A percentile compares a stretch with the other conserved stretches of the same genome.
These are phyloP conservation scores for Aureobasidium mangrovei DNA, from an alignment of 2,329 filamentous ascomycete species.

Conservation along the genomic window DNA sequence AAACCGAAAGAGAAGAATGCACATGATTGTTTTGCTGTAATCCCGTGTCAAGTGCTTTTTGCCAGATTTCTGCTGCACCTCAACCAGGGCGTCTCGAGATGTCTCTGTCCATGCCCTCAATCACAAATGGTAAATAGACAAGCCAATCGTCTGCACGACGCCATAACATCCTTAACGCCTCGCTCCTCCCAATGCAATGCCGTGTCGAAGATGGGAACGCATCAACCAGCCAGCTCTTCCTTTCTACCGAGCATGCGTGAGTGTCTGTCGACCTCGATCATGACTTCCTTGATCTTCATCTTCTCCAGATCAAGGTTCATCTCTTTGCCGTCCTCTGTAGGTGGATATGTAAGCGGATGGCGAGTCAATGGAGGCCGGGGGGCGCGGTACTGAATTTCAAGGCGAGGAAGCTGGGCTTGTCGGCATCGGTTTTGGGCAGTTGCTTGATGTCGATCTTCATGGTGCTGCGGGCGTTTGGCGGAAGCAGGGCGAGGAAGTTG, in stretches of 20 bases:
- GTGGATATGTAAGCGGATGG: constrained; percentile 16
- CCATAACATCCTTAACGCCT: constrained; percentile 5
- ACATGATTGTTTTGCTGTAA: not conserved
- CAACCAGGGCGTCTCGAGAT: too few relatives aligned
- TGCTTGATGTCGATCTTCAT: constrained; percentile 74
- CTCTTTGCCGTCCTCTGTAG: constrained; percentile 81
- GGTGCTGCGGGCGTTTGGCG: constrained; percentile 63
- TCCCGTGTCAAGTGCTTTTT: too few relatives aligned
- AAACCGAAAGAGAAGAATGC: constrained; percentile 9
- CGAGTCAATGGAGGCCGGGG: not conserved
- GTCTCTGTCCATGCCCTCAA: not conserved
- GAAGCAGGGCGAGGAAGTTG: constrained; percentile 77
- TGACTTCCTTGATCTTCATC: constrained; percentile 74
- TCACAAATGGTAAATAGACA: not conserved
- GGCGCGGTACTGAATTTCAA: constrained; percentile 72
- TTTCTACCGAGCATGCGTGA: constrained; percentile 73
- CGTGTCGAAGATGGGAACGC: not conserved
- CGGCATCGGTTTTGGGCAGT: constrained; percentile 56
- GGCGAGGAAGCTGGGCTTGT: constrained; percentile 57
- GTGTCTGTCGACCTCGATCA: constrained; percentile 84
- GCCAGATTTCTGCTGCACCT: not conserved
- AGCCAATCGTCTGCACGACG: not conserved
- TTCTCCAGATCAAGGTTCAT: constrained; percentile 73
- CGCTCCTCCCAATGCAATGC: constrained; percentile 10
- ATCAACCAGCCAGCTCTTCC: constrained; percentile 57